Base-by-base conservation (phyloP, 2,329 filamentous ascomycete genomes). In the Fusarium papillatum region DNA sequence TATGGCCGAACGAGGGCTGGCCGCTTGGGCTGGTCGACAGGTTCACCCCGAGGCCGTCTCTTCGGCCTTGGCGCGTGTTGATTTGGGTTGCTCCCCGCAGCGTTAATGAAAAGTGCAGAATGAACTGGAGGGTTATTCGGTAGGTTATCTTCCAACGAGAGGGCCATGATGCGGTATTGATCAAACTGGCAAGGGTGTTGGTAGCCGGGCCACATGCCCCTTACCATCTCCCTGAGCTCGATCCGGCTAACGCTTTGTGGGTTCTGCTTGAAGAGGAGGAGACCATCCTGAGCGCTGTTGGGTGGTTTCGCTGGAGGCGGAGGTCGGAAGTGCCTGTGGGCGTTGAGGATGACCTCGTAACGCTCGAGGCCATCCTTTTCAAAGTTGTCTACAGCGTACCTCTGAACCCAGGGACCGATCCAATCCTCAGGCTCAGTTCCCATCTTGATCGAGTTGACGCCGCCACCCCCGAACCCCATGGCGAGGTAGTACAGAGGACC, bases 401-500 rank as follows among this genome's bases (percentile, higher is more conserved):
- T 11, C 53, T 77, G 64, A 19, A 63, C 69, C 16, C 70, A 14
- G 26, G 79, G 79, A 5, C 79, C 79, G 50, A 80, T 69, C 77
- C 78, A 80, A 22, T 80, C 70, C 34, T 75, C 72, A 7, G 73
- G 19, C 3, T n/a, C 31, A 29, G 26, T 48, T 13, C 79, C 79
- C 38, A 73, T 71, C 39, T 82, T 78, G 50, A 61, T 22, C 16
- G 74, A 70, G 53, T 79, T 19, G 7, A 3, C 24, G 5, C 79
- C 63, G 7, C 3, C 24, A 8, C 78, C 63, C 3, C 81, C 80
- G 48, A 80, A 83, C 0, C 82, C 81, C 13, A 79, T 60, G 16
- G 71, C 79, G 41, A 80, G 80, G 65, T 86, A 86, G 67, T 86
- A 86, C 29, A 83, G 57, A 1, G 81, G 74, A 5, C 81, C 77